Base-by-base conservation (phyloP, 1,284 basidiomycete genomes). In the Fereydounia khargensis region DNA sequence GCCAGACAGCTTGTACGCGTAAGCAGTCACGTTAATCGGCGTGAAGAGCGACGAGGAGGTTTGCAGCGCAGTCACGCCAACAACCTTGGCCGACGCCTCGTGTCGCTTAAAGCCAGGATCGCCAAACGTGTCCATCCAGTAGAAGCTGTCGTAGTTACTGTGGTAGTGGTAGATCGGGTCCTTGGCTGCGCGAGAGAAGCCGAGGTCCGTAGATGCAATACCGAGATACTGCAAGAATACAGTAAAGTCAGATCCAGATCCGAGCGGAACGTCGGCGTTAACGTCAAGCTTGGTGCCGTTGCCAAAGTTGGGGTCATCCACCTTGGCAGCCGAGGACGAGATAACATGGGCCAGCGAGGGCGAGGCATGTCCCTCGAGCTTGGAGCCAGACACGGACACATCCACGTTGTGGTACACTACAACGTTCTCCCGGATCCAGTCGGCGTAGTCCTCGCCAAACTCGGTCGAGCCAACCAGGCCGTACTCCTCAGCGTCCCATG, bases 401-500 rank as follows among this genome's bases (percentile, higher is more conserved):
- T 88, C 87, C 20, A 88, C 80, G 73, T 96, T 96, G 55, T 94
- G 78, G 74, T 96, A 96, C 6, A 87, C 82, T n/a, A 89, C 89
- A 30, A 86, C 85, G 55, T 91, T 82, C 35, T 83, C 78, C 32
- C 81, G 79, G 47, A 94, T 83, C 85, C 87, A 92, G 22, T 84
- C 80, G 6, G 85, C 80, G 73, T 91, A 94, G 74, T 94, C 89
- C 78, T 94, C 91, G 6, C 85, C 87, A 81, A 85, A 91, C 77
- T 94, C 89, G 6, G 88, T 91, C 63, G 85, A 86, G 10, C 91
- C 91, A 34, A 95, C 79, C 27, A 94, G 81, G 21, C 90, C 90
- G 52, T 90, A 89, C 81, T 91, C 92, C 78, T 96, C 91, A 0
- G 84, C 92, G 76, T 94, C 90, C 91, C 89, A 95, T 56, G 85